Evolutionary conservation across 2,329 filamentous ascomycete species (phyloP).

Genomic region (Penicillium expansum): DNA sequence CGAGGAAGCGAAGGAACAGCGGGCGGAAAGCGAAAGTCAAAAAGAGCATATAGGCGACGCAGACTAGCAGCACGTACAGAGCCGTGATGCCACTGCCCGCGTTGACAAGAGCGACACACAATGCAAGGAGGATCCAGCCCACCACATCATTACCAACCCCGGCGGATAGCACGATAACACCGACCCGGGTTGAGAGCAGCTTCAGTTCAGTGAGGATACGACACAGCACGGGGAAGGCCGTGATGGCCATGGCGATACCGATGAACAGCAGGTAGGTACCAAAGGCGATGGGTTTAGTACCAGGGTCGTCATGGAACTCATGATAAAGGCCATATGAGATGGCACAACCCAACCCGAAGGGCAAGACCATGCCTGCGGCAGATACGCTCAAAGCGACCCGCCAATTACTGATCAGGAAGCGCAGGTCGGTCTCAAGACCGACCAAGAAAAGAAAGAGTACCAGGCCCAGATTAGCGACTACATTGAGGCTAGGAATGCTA

Average conservation of each 20-base stretch:
- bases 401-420: constrained; percentile 77
- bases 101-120: constrained; percentile 92
- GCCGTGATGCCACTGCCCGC: constrained; percentile 78
- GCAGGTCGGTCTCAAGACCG: constrained; percentile 79
- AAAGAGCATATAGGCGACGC: constrained; percentile 72
- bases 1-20: constrained; percentile 69
- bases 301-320: constrained; percentile 61
- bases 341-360: constrained; percentile 76
- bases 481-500: constrained; percentile 71
- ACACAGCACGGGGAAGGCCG: constrained; percentile 84
- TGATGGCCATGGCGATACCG: constrained; percentile 90
- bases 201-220: constrained; percentile 91
- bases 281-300: constrained; percentile 58
- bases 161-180: constrained; percentile 82
- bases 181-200: constrained; percentile 76
- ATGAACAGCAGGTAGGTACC: constrained; percentile 73
- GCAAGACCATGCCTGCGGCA: constrained; percentile 73
- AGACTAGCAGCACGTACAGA: constrained; percentile 76
- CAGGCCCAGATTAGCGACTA: constrained; percentile 79
- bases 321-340: constrained; percentile 80
- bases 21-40: constrained; percentile 72
- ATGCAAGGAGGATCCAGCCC: constrained; percentile 86
- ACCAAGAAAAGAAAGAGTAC: constrained; percentile 85
- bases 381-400: constrained; percentile 73
- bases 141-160: constrained; percentile 91